A percentile compares a stretch with the other conserved stretches of the same genome.
Conservation (phyloP, 768 basidiomycete species). For the Panaeolus cyanescens region DNA sequence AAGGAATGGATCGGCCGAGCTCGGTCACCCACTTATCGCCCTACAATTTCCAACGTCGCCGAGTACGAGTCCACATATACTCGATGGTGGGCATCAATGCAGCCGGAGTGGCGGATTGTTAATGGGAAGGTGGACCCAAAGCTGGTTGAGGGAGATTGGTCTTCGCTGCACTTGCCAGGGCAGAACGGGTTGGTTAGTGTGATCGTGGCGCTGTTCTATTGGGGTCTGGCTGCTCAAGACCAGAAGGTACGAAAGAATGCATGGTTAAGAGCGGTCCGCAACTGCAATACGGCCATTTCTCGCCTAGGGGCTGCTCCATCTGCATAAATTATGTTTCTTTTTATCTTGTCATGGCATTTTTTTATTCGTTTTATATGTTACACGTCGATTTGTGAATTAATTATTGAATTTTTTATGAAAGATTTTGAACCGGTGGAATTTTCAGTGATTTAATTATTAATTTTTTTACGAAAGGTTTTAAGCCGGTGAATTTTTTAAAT, state of each 20-base stretch:
- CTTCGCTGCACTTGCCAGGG: neutral
- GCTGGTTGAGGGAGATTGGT: constrained; percentile 3
- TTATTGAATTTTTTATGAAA: too few species aligned
- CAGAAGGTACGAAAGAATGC: neutral
- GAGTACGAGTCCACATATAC: neutral
- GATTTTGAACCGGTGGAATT: too few species aligned
- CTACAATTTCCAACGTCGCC: neutral
- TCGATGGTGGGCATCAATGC: constrained; percentile 7
- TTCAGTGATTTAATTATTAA: too few species aligned
- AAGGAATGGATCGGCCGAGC: constrained; percentile 6
- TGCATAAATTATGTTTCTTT: neutral
- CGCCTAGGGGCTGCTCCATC: neutral
- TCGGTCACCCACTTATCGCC: neutral
- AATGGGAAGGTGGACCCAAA: neutral
- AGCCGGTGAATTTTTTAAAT: too few species aligned
- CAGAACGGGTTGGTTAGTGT: constrained; percentile 4
- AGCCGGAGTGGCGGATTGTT: constrained; percentile 1
- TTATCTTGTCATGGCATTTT: neutral
- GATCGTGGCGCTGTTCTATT: constrained; percentile 1
- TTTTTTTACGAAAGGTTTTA: too few species aligned
- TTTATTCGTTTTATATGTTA: neutral
- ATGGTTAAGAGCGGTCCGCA: neutral
- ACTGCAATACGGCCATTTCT: neutral
- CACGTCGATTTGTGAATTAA: neutral
- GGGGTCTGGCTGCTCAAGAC: neutral